Evolutionary conservation across 352 stramenopile species (phyloP), one percentile per base, ranked within the genome.

Genomic region (Phytopythium delawarense): DNA sequence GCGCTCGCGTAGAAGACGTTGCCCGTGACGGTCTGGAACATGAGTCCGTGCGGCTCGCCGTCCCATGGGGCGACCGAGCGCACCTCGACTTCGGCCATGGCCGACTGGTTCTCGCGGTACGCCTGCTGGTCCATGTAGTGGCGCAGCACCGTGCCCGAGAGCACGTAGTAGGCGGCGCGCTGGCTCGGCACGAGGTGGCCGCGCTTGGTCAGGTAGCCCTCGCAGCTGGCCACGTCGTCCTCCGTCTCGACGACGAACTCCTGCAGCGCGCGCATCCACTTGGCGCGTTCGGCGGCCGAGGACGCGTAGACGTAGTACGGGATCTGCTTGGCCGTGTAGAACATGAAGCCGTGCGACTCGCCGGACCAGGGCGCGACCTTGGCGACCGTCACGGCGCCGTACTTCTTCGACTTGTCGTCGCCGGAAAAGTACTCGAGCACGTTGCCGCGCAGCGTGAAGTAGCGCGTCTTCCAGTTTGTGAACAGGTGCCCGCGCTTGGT

Each of bases 381-480:
- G 49, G 89, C 84, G 30, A 96, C 83, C 50, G 83, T 87, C 7
- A 96, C 88, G n/a, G 77, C 87, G 21, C 87, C 87, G 52, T 94
- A 92, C 46, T 86, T 85, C 65, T 94, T 94, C 39, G 67, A 74
- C 69, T 94, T 96, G 60, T 92, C 85, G 64, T 94, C 87, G 44
- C 81, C 76, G 2, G 84, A 78, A 48, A 92, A 96, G 63, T 96
- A 96, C 61, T 94, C 87, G 50, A 96, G 69, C 53, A 92, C 79
- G 35, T 94, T 89, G 12, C 82, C 81, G 23, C 84, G 76, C 45
- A 96, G 66, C 37, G 90, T 89, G 64, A 96, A 96, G 72, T 94
- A 96, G 25, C 88, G 82, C 61, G 87, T 96, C 71, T 95, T 96
- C 88, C 88, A 96, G 70, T 92, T 96, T 30, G 86, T 96, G 53